These are phyloP conservation scores for Solanum hybrid DNA, from an alignment of 305 asterid species.

Conservation along the genomic window DNA sequence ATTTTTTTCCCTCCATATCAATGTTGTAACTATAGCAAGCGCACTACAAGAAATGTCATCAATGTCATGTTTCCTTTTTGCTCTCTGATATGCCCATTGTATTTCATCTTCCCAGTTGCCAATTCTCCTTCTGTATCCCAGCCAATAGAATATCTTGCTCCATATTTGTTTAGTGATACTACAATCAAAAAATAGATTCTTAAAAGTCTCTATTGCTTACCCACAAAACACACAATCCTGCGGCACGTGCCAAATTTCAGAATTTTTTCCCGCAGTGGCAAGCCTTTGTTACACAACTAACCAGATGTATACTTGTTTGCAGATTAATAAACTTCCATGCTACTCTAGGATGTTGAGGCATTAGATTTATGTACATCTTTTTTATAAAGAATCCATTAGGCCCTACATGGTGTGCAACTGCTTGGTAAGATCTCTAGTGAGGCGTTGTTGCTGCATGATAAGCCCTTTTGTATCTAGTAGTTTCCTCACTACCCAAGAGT, in stretches of 20 bases:
- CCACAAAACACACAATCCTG: neutral
- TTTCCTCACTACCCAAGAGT: neutral
- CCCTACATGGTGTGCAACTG: neutral
- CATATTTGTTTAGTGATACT: neutral
- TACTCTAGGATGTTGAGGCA: neutral
- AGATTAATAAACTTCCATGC: neutral
- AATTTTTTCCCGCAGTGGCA: neutral
- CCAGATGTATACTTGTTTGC: neutral
- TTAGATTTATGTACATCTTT: neutral
- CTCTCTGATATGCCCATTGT: neutral
- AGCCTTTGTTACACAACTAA: neutral
- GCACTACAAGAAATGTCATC: neutral
- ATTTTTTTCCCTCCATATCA: neutral
- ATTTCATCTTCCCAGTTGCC: neutral
- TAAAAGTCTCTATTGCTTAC: neutral
- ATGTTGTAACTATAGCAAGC: neutral
- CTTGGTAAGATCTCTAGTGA: neutral
- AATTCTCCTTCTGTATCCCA: neutral
- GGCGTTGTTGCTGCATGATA: neutral
- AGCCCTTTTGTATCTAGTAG: neutral
- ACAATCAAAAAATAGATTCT: neutral
- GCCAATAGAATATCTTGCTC: neutral
- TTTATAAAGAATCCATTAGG: neutral
- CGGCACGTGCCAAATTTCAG: neutral
- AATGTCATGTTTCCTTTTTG: neutral